Conservation (phyloP, 75 land plant species). For the Pinus taeda region DNA sequence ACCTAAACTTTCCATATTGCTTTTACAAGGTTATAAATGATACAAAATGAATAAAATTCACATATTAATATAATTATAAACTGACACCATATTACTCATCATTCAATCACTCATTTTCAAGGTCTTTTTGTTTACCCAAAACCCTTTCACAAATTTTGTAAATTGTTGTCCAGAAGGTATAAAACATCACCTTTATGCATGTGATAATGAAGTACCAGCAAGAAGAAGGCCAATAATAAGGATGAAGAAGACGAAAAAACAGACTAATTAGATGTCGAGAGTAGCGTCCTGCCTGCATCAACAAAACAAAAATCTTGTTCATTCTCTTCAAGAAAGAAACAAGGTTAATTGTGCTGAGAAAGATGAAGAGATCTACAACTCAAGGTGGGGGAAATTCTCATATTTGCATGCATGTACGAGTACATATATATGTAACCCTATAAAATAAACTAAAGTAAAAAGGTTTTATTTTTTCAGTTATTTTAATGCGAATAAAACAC, state of each 20-base stretch:
- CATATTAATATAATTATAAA: no score
- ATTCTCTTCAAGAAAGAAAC: background rate
- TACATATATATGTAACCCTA: background rate
- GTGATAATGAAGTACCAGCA: conserved; percentile 76
- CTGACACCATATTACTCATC: no score
- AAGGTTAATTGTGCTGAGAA: background rate
- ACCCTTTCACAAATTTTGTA: conserved; percentile 2
- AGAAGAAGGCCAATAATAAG: conserved; percentile 96
- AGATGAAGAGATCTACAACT: background rate
- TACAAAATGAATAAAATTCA: no score
- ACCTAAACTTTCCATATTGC: no score
- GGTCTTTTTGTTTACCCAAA: background rate
- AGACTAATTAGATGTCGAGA: conserved; percentile 86
- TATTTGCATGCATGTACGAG: background rate
- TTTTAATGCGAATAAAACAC: no score
- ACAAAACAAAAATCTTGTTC: background rate
- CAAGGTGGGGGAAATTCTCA: background rate
- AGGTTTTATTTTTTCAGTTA: no score
- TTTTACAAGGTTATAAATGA: no score
- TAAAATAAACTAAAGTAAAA: no score
- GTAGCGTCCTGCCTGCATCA: conserved; percentile 77
- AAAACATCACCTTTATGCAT: conserved; percentile 39
- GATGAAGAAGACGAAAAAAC: conserved; percentile 86
- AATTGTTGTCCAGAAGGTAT: conserved; percentile 11
- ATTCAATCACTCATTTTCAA: background rate